Percentiles rank a stretch among this genome's conserved stretches.
phyloP scores from a whole-genome alignment of 2,329 filamentous ascomycete species.

The Fusarium sp. region DNA sequence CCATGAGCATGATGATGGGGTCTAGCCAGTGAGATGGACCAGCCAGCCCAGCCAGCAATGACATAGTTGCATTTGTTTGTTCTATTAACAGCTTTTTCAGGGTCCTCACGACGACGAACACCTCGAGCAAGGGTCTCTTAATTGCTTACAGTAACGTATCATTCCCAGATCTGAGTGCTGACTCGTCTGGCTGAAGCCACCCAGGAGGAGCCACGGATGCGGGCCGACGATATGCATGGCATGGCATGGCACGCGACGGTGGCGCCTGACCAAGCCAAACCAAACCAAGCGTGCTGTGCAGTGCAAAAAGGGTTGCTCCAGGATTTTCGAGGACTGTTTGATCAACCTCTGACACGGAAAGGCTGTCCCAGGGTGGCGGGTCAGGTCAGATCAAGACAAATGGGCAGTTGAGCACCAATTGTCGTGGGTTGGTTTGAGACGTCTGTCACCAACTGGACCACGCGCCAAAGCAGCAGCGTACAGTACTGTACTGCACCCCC shows the following conservation, averaged over 20 bases:
- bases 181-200: conserved; percentile 24
- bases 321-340: not conserved
- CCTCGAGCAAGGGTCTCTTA: conserved; percentile 19
- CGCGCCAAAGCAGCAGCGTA: not conserved
- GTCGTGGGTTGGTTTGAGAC: conserved; percentile 3
- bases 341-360: conserved; percentile 1
- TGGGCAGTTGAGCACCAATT: not conserved
- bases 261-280: not conserved
- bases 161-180: conserved; percentile 26
- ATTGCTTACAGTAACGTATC: conserved; percentile 30
- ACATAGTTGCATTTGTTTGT: conserved; percentile 19
- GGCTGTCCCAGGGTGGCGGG: conserved; percentile 1
- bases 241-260: conserved; percentile 17
- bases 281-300: not conserved
- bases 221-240: conserved; percentile 13
- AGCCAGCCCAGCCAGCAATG: not conserved
- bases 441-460: conserved; percentile 1
- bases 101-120: conserved; percentile 3
- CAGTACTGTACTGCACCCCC: not conserved
- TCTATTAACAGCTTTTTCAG: conserved; percentile 4
- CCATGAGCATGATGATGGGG: not conserved
- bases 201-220: conserved; percentile 12
- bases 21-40: not conserved
- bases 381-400: conserved; percentile 14
- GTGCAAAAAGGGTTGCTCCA: not conserved